Evolutionary conservation across 176 grass and related monocot species (phyloP).

Genomic region (barley (Hordeum vulgare)): DNA sequence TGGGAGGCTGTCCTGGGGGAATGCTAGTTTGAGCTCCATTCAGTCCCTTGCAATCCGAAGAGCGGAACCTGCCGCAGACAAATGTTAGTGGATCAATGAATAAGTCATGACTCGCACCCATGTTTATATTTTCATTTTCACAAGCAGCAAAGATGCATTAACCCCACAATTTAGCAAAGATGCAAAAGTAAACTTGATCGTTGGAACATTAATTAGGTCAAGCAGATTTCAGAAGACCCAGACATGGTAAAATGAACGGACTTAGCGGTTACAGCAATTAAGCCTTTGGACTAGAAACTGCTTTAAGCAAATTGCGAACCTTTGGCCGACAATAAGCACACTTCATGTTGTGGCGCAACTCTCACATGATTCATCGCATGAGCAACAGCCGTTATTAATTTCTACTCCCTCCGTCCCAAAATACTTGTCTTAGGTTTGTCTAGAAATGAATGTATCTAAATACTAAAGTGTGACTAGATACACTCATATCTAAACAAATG

Average conservation of each 20-base stretch:
- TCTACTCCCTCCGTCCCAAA: too few relatives aligned
- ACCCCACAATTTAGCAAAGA: too few relatives aligned
- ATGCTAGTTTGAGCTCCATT: slow-evolving; percentile 52
- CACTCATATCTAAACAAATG: too few relatives aligned
- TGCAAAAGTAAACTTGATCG: not conserved
- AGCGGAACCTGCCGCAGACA: not conserved
- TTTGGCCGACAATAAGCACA: not conserved
- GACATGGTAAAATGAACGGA: not conserved
- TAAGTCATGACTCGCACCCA: not conserved
- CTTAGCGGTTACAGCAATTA: not conserved
- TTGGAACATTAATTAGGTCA: not conserved
- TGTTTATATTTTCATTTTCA: not conserved
- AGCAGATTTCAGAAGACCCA: not conserved
- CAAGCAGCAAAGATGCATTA: not conserved
- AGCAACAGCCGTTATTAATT: not conserved
- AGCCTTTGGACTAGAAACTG: not conserved
- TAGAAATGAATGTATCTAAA: too few relatives aligned
- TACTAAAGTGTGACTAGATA: too few relatives aligned
- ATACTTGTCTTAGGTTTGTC: too few relatives aligned
- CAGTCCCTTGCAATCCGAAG: not conserved
- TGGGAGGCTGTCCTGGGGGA: slow-evolving; percentile 53
- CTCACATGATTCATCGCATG: not conserved
- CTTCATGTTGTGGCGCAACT: not conserved
- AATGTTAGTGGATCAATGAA: not conserved
- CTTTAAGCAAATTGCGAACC: not conserved